These are phyloP conservation scores for Sclerotinia spermophila DNA, from an alignment of 2,329 filamentous ascomycete species.

Conservation along the genomic window DNA sequence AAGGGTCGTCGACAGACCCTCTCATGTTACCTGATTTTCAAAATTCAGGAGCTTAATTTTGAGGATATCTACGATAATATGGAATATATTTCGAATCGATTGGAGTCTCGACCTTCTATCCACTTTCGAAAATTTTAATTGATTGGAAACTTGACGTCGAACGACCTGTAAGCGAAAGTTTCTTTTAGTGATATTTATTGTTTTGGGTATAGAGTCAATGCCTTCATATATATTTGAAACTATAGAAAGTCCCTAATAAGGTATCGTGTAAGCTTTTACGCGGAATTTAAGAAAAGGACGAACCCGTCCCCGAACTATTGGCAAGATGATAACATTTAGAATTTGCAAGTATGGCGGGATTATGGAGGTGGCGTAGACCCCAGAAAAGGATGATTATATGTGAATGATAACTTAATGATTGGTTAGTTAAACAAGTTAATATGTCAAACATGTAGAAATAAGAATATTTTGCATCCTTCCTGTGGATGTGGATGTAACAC, in stretches of 20 bases:
- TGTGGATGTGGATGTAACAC: neutral
- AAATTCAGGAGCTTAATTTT: neutral
- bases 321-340: neutral
- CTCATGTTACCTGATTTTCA: neutral
- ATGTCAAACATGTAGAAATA: neutral
- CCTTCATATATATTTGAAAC: neutral
- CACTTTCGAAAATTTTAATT: slow-evolving; percentile 5
- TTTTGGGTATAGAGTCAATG: neutral
- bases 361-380: neutral
- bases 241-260: too few species aligned
- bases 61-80: neutral
- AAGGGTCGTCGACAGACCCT: neutral
- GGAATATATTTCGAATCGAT: neutral
- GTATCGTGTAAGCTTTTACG: neutral
- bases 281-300: neutral
- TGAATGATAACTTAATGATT: neutral
- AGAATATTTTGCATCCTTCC: neutral
- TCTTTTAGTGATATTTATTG: neutral
- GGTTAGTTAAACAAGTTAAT: neutral
- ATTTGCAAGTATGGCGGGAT: neutral
- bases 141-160: neutral
- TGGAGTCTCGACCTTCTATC: neutral
- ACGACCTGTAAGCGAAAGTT: neutral
- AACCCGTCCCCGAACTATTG: neutral
- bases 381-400: neutral